Conservation (phyloP, 441 rosid species). For the Metrosideros polymorpha region DNA sequence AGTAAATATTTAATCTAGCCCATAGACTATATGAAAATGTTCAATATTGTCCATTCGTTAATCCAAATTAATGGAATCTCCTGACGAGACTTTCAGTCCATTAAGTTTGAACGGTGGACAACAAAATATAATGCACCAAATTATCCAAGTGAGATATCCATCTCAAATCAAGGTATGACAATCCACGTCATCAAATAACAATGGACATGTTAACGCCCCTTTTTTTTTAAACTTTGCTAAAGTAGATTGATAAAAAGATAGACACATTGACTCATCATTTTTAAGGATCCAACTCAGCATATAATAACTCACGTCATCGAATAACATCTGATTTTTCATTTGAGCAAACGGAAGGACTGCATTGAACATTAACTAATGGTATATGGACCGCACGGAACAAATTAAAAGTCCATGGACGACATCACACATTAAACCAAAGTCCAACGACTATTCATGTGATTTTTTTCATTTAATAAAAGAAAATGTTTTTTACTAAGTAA, state of each 20-base stretch:
- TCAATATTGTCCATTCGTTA: fast-evolving
- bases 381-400: background rate
- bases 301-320: background rate
- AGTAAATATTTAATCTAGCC: fast-evolving
- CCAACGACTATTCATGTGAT: fast-evolving
- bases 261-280: background rate
- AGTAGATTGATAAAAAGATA: background rate
- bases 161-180: background rate
- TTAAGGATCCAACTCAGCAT: background rate
- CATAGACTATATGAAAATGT: background rate
- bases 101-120: background rate
- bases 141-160: background rate
- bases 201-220: background rate
- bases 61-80: background rate
- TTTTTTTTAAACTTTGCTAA: background rate
- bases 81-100: background rate
- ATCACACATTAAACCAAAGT: background rate
- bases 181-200: background rate
- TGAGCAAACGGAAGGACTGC: fast-evolving
- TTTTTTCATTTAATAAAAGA: background rate
- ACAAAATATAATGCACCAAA: background rate
- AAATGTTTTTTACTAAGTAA: background rate
- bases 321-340: fast-evolving
- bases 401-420: fast-evolving
- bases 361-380: background rate